A percentile compares a stretch with the other conserved stretches of the same genome.
phyloP scores from a whole-genome alignment of 2,329 filamentous ascomycete species.

The Trichoderma sp. region DNA sequence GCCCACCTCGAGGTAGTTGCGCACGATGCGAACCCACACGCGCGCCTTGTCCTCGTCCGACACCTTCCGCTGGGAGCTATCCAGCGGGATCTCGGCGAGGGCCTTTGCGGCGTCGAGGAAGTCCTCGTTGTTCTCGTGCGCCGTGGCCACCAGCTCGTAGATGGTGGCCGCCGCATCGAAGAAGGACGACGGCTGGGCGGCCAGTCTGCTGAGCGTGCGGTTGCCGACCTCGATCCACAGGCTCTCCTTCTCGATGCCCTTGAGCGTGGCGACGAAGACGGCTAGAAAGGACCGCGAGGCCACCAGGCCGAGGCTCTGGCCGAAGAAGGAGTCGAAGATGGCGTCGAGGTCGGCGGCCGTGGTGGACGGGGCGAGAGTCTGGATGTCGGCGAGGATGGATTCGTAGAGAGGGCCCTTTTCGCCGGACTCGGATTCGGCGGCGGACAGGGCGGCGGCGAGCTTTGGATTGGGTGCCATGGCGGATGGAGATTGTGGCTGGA shows the following conservation, averaged over 20 bases:
- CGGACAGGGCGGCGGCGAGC: constrained; percentile 43
- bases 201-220: constrained; percentile 66
- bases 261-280: constrained; percentile 62
- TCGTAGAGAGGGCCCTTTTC: constrained; percentile 48
- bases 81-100: constrained; percentile 80
- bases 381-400: constrained; percentile 43
- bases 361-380: constrained; percentile 38
- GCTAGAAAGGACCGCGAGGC: constrained; percentile 67
- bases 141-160: constrained; percentile 76
- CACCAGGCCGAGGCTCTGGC: constrained; percentile 71
- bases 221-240: constrained; percentile 73
- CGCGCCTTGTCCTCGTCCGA: constrained; percentile 76
- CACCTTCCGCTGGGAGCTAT: constrained; percentile 81
- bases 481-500: neutral
- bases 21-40: constrained; percentile 90
- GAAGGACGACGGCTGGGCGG: constrained; percentile 61
- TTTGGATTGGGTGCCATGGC: constrained; percentile 40
- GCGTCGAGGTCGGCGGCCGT: constrained; percentile 58
- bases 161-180: constrained; percentile 80
- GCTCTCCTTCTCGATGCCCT: constrained; percentile 57
- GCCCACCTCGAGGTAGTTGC: constrained; percentile 91
- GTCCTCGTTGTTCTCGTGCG: constrained; percentile 79
- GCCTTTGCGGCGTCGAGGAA: constrained; percentile 73
- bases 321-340: constrained; percentile 65
- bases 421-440: constrained; percentile 35